Conservation (phyloP, 2,329 filamentous ascomycete genomes). For the Curvularia lunata region DNA sequence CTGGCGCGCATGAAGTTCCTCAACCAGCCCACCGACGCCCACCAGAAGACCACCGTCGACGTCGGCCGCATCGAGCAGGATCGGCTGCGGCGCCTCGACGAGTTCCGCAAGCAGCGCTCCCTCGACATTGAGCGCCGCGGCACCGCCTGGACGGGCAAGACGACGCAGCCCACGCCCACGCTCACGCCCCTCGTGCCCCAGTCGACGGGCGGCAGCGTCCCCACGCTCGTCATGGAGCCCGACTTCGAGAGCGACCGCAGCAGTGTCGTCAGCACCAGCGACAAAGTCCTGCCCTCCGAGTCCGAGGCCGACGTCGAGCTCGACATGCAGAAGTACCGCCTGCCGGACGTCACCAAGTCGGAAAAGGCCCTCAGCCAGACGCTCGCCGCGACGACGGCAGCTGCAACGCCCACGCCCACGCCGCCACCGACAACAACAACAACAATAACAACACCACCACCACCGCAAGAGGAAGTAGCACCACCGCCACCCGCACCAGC, state of each 20-base stretch:
- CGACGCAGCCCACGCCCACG: constrained; percentile 12
- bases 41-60: constrained; percentile 33
- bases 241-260: constrained; percentile 55
- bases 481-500: neutral
- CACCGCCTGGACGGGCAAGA: constrained; percentile 70
- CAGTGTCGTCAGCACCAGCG: constrained; percentile 60
- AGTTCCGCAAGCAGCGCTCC: constrained; percentile 64
- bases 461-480: neutral
- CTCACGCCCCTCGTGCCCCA: constrained; percentile 38
- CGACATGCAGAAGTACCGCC: constrained; percentile 75
- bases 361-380: constrained; percentile 55
- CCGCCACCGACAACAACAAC: neutral
- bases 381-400: constrained; percentile 36
- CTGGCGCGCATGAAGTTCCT: constrained; percentile 54
- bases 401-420: constrained; percentile 49
- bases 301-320: constrained; percentile 53
- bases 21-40: constrained; percentile 45
- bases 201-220: constrained; percentile 48
- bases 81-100: constrained; percentile 72
- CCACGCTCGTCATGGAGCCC: constrained; percentile 48
- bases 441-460: constrained; percentile 50
- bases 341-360: constrained; percentile 74
- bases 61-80: constrained; percentile 74
- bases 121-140: constrained; percentile 68
- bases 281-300: constrained; percentile 59